Conservation (phyloP, 1,139 yeast genomes). For the Taphrina flavorubra region DNA sequence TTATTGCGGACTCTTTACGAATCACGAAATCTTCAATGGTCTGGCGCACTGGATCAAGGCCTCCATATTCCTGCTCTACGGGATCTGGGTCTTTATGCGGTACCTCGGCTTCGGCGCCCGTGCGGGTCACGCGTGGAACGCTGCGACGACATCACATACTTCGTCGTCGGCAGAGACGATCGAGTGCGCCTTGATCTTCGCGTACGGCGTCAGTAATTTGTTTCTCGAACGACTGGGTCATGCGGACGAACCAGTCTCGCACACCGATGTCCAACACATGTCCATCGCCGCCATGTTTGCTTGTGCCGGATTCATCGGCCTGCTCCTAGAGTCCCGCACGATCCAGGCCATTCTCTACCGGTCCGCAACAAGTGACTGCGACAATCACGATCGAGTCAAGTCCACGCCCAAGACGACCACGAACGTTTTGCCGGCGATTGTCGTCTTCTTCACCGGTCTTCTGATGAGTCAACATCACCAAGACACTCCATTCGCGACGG, state of each 20-base stretch:
- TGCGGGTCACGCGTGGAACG: constrained; percentile 93
- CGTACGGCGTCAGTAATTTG: constrained; percentile 85
- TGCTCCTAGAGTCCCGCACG: constrained; percentile 70
- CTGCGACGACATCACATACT: constrained; percentile 51
- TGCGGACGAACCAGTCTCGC: constrained; percentile 78
- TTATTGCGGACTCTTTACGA: constrained; percentile 72
- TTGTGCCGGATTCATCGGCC: constrained; percentile 92
- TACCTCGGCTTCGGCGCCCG: constrained; percentile 80
- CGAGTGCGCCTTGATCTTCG: constrained; percentile 77
- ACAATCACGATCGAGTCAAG: neutral
- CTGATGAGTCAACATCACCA: constrained; percentile 95
- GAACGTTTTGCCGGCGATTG: constrained; percentile 91
- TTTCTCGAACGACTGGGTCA: constrained; percentile 87
- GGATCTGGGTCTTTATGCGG: constrained; percentile 77
- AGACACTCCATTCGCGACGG: constrained; percentile 75
- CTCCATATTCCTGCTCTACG: constrained; percentile 79
- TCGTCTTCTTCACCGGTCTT: constrained; percentile 96
- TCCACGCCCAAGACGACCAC: constrained; percentile 47
- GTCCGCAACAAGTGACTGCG: neutral
- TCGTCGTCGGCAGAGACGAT: constrained; percentile 64
- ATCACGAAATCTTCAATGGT: constrained; percentile 70
- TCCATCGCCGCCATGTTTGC: constrained; percentile 93
- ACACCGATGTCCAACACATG: constrained; percentile 92
- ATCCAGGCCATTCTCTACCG: constrained; percentile 49
- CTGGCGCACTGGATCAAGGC: constrained; percentile 97